Base-by-base conservation (phyloP, 164 flowering plant genomes). In the Stephania japonica region DNA sequence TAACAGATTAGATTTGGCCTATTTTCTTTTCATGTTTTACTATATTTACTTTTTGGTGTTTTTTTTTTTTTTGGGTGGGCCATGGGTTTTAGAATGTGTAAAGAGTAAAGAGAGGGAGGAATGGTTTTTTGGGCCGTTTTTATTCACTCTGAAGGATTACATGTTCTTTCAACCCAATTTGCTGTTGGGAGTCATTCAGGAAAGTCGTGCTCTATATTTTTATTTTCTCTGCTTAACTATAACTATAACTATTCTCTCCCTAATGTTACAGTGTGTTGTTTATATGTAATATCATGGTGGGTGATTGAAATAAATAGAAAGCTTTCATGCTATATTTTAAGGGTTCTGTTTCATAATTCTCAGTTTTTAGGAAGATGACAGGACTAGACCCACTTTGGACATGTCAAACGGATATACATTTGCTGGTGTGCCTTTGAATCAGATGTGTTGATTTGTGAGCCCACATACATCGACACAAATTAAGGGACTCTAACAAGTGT, bases 51-150 rank as follows among this genome's bases (percentile, higher is more conserved):
- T 65, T 70, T 56, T 6, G 0, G 24, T 50, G 66, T 70, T 18
- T 59, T 73, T 26, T 67, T 26, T 67, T 27, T 27, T 32, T 32
- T 59, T 59, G 68, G 69, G 64, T 43, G 71, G 75, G 70, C 66
- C 9, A 50, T 50, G 72, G 77, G 77, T 71, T 71, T 69, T 65
- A 66, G 80, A 74, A 68, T 75, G 68, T 71, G 72, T 78, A 61
- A 47, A 12, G 73, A 70, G 75, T 0, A 19, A 50, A 44, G 67
- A n/a, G 69, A 23, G 38, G 38, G 63, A 21, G 65, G 47, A 44
- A 56, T 44, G 23, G 70, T 63, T 78, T 71, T 74, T 78, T 56
- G 67, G 63, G 9, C 59, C 59, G 59, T 47, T 63, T 74, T 62
- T 38, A 10, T 78, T 66, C 65, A 62, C 73, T 47, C 56, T 16